phyloP scores from a whole-genome alignment of 495 filamentous ascomycete species.

The Friedmanniomyces endolithicus region DNA sequence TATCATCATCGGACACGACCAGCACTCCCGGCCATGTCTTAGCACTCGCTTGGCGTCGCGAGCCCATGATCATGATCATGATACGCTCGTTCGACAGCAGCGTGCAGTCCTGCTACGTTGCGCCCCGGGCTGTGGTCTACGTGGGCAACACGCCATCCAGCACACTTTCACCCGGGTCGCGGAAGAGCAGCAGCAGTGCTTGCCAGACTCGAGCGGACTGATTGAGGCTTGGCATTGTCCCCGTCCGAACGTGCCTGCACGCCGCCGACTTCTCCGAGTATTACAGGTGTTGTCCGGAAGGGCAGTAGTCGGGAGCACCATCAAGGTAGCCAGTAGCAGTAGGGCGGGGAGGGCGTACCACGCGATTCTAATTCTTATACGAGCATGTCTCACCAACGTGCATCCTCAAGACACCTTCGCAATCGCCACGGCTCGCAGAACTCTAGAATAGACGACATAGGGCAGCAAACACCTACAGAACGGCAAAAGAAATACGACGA shows the following conservation, averaged over 20 bases:
- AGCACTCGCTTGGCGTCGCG: too few species aligned
- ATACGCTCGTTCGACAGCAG: too few species aligned
- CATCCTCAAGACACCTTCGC: slow-evolving; percentile 9
- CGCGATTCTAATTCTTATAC: background rate
- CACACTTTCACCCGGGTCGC: too few species aligned
- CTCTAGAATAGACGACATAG: background rate
- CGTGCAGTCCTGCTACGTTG: too few species aligned
- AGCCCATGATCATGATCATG: too few species aligned
- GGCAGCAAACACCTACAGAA: background rate
- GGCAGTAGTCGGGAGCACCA: background rate
- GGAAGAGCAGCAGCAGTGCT: too few species aligned
- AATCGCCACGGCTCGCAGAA: slow-evolving; percentile 11
- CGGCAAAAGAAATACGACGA: background rate
- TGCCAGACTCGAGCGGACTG: too few species aligned
- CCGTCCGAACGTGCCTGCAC: background rate
- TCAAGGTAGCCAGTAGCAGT: background rate
- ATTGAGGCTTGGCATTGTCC: background rate
- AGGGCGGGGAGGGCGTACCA: background rate
- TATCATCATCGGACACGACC: too few species aligned
- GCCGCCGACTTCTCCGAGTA: background rate
- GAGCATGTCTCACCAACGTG: slow-evolving; percentile 13
- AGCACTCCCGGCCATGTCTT: too few species aligned
- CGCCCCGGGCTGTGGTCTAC: too few species aligned
- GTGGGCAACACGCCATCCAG: too few species aligned
- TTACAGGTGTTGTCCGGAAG: background rate